These are phyloP conservation scores for Boletus sensibilis DNA, from an alignment of 768 basidiomycete genomes.

Conservation along the genomic window DNA sequence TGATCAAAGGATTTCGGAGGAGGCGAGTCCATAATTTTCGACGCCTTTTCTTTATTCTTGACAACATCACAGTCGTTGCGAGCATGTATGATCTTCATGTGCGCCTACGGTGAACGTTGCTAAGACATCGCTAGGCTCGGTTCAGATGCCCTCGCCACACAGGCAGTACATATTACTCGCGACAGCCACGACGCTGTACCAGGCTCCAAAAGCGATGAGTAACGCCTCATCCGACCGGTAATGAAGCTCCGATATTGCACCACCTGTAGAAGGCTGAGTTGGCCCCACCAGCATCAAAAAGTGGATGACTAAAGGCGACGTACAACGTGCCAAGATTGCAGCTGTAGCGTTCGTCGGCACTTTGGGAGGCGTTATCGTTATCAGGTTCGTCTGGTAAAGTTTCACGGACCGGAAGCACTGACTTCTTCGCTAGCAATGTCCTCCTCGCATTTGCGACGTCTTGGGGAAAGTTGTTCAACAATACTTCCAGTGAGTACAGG, in stretches of 20 bases:
- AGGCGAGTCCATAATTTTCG: slow-evolving; percentile 10
- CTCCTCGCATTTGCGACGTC: slow-evolving; percentile 44
- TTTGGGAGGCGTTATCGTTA: slow-evolving; percentile 11
- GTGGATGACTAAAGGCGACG: slow-evolving; percentile 21
- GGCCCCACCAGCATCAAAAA: slow-evolving; percentile 18
- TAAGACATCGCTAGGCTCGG: slow-evolving; percentile 18
- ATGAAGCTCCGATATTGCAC: slow-evolving; percentile 3
- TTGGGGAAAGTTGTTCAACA: slow-evolving; percentile 63
- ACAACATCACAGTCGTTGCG: slow-evolving; percentile 18
- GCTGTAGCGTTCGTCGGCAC: slow-evolving; percentile 19
- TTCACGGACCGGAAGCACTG: background rate
- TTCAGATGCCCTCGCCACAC: slow-evolving; percentile 24
- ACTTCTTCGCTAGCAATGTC: slow-evolving; percentile 31
- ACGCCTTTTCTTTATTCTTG: background rate
- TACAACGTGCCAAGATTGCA: slow-evolving; percentile 19
- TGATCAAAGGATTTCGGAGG: slow-evolving; percentile 32
- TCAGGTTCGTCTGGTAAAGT: slow-evolving; percentile 1
- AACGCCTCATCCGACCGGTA: slow-evolving; percentile 27
- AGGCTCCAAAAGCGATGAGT: slow-evolving; percentile 21
- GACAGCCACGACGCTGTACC: slow-evolving; percentile 23
- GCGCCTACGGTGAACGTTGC: background rate
- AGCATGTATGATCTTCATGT: slow-evolving; percentile 20
- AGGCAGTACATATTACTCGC: slow-evolving; percentile 26
- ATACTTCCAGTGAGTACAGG: slow-evolving; percentile 40
- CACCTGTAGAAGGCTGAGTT: background rate